These are phyloP conservation scores for Diddensiella transvaalensis DNA, from an alignment of 805 yeast genomes.

Conservation along the genomic window DNA sequence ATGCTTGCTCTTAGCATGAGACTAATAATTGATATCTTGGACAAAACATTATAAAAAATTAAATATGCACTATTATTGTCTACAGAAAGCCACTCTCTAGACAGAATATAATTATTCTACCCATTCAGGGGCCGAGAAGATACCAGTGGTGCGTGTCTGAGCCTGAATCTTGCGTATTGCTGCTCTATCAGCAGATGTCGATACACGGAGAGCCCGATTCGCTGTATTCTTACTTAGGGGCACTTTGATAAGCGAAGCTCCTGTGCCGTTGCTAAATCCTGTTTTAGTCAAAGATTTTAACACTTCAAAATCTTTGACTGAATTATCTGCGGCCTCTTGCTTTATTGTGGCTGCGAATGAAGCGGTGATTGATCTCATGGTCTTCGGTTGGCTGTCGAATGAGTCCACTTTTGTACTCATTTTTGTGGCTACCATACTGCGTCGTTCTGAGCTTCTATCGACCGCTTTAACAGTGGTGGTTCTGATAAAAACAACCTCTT, in stretches of 20 bases:
- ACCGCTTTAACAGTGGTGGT: not conserved
- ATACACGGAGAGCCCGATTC: too few species aligned
- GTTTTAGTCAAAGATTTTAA: constrained; percentile 4
- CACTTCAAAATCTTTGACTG: constrained; percentile 4
- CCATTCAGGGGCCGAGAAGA: too few species aligned
- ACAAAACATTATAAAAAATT: too few species aligned
- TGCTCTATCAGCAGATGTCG: too few species aligned
- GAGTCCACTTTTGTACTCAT: not conserved
- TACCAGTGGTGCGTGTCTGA: too few species aligned
- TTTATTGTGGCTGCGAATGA: constrained; percentile 1
- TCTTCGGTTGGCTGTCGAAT: not conserved
- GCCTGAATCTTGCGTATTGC: too few species aligned
- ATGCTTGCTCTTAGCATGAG: too few species aligned
- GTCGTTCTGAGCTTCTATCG: not conserved
- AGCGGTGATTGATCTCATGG: not conserved
- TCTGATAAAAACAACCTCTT: not conserved
- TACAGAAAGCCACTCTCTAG: too few species aligned
- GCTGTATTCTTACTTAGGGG: not conserved
- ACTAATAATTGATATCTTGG: too few species aligned
- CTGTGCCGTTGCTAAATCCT: not conserved
- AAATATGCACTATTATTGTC: too few species aligned
- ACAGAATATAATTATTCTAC: too few species aligned
- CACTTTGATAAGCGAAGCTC: not conserved
- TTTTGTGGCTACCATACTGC: not conserved
- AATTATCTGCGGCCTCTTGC: not conserved